Percentiles rank a stretch among this genome's conserved stretches.
Evolutionary conservation across 2,329 filamentous ascomycete species (phyloP).

Genomic region (Nemania sp.): DNA sequence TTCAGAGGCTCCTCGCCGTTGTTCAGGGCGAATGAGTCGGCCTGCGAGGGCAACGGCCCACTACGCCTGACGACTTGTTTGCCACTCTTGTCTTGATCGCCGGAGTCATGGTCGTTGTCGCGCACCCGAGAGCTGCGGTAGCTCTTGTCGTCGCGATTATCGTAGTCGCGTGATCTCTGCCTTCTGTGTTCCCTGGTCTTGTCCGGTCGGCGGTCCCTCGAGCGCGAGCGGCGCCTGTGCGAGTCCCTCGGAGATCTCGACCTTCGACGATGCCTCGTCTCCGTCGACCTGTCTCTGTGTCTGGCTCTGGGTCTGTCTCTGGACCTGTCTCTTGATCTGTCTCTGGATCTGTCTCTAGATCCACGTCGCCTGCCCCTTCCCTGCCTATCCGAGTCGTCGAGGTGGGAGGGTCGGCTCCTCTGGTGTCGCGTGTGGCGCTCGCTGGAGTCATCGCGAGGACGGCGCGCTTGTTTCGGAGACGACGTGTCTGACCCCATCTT

Average conservation of each 20-base stretch:
- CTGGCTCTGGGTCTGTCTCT: conserved; percentile 19
- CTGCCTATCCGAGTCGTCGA: conserved; percentile 24
- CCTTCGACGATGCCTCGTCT: conserved; percentile 31
- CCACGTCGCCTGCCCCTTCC: conserved; percentile 24
- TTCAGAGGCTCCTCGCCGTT: conserved; percentile 55
- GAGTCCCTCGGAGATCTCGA: conserved; percentile 38
- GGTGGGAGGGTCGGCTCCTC: conserved; percentile 28
- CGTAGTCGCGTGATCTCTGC: conserved; percentile 42
- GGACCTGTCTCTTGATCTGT: too few species aligned
- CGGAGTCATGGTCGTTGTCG: conserved; percentile 20
- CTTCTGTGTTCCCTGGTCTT: conserved; percentile 37
- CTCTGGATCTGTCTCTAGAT: conserved; percentile 22
- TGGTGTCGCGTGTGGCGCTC: conserved; percentile 30
- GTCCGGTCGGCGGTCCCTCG: conserved; percentile 36
- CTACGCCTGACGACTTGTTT: conserved; percentile 43
- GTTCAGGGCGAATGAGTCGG: conserved; percentile 61
- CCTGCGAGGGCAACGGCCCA: conserved; percentile 64
- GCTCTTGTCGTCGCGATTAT: conserved; percentile 36
- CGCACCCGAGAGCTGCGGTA: conserved; percentile 33
- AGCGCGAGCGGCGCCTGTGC: conserved; percentile 32
- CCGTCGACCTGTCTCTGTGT: conserved; percentile 3
- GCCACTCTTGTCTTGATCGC: conserved; percentile 29
- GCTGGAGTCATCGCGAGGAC: conserved; percentile 23
- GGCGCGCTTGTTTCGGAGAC: background rate
- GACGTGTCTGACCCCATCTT: conserved; percentile 24